phyloP scores from a whole-genome alignment of 179 eudicot genomes.

The Pouteria campechiana region DNA sequence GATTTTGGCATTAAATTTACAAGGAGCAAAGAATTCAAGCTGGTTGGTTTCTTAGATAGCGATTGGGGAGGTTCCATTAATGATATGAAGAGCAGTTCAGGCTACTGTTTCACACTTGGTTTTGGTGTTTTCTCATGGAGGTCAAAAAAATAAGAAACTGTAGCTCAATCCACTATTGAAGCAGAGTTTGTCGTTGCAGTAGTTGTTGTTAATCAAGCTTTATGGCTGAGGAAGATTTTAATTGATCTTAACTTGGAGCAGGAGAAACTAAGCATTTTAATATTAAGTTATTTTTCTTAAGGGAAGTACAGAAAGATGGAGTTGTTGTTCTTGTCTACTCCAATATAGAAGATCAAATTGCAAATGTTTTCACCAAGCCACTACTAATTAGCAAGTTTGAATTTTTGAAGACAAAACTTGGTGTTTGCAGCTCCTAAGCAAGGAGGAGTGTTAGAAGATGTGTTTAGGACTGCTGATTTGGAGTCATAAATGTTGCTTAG shows the following conservation, averaged over 20 bases:
- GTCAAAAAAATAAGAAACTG: too few species aligned
- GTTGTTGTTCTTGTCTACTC: constrained; percentile 4
- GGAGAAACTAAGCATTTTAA: constrained; percentile 8
- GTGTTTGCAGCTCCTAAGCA: neutral
- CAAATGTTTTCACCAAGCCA: constrained; percentile 10
- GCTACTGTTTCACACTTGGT: neutral
- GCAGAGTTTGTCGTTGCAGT: neutral
- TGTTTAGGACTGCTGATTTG: too few species aligned
- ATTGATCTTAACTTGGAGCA: neutral
- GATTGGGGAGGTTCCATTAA: neutral
- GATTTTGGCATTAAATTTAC: neutral
- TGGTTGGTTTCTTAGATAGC: neutral
- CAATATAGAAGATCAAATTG: constrained; percentile 4
- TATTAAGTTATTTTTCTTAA: constrained; percentile 3
- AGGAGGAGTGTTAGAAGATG: neutral
- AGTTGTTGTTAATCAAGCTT: neutral
- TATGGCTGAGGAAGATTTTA: neutral
- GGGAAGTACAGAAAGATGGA: constrained; percentile 8
- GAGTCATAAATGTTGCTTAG: too few species aligned
- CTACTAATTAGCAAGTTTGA: constrained; percentile 7
- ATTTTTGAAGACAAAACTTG: neutral
- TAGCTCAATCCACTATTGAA: too few species aligned
- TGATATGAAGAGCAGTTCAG: neutral
- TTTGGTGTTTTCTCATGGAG: too few species aligned
- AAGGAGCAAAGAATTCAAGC: neutral